Conservation (phyloP, 345 rosid genomes). For the thale cress (Arabidopsis thaliana) region TAIR10.1 NC_003075.7:13830001-13830500, state of each 20-base stretch:
- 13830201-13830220: constrained; percentile 51
- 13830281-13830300: constrained; percentile 44
- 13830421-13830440: not conserved
- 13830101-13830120: constrained; percentile 30
- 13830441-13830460: not conserved
- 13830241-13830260: constrained; percentile 66
- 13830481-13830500: not conserved
- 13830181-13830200: constrained; percentile 46
- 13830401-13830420: constrained; percentile 35
- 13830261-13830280: constrained; percentile 53
- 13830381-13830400: constrained; percentile 43
- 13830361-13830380: constrained; percentile 42
- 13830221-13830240: constrained; percentile 46
- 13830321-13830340: constrained; percentile 42
- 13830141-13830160: constrained; percentile 64
- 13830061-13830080: constrained; percentile 53
- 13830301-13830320: constrained; percentile 45
- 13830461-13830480: not conserved
- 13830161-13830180: constrained; percentile 59
- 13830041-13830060: constrained; percentile 44
- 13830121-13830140: constrained; percentile 47
- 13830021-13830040: constrained; percentile 47
- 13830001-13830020: constrained; percentile 60
- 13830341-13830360: constrained; percentile 48
- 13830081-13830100: constrained; percentile 48